Base-by-base conservation (phyloP, 768 basidiomycete species). In the Russula sp. region DNA sequence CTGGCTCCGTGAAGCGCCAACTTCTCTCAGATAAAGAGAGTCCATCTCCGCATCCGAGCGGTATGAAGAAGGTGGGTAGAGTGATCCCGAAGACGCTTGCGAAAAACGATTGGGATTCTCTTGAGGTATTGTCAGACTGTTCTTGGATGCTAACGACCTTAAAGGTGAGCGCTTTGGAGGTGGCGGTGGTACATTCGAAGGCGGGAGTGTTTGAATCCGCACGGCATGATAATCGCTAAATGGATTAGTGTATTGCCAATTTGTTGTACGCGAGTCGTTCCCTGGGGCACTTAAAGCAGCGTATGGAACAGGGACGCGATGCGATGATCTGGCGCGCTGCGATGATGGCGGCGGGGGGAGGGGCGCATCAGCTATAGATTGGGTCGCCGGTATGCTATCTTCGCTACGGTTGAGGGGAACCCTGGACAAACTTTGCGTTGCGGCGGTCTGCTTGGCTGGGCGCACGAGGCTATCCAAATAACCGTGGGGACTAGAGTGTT, bases 131-230 rank as follows among this genome's bases (percentile, higher is more conserved):
- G 11, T 47, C 2, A 18, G 11, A 35, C 34, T 25, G 53, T 18
- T 50, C 22, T 25, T 52, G 38, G 22, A 13, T 9, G 57, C 41
- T 3, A 64, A 29, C n/a, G 29, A 10, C 54, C 63, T 59, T 38
- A 58, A 46, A 34, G 61, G 66, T n/a, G 62, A 50, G 38, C 54
- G 54, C n/a, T 16, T 41, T 34, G 55, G 50, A 71, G 67, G 52
- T 70, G 70, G 39, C 66, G 67, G 54, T 63, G 68, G 39, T 69
- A 71, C 51, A 70, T 66, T 25, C 65, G 60, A 11, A 70, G 60
- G 32, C 67, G 70, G 42, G 64, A 39, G 60, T 41, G 39, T 61
- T 52, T 43, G 59, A 39, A 20, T 41, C 51, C 32, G 55, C 9
- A 22, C 25, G 7, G 46, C 43, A 41, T 42, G 57, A 50, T 66